Conservation (phyloP, 202 grass and related monocot genomes). For the Digitaria exilis region DNA sequence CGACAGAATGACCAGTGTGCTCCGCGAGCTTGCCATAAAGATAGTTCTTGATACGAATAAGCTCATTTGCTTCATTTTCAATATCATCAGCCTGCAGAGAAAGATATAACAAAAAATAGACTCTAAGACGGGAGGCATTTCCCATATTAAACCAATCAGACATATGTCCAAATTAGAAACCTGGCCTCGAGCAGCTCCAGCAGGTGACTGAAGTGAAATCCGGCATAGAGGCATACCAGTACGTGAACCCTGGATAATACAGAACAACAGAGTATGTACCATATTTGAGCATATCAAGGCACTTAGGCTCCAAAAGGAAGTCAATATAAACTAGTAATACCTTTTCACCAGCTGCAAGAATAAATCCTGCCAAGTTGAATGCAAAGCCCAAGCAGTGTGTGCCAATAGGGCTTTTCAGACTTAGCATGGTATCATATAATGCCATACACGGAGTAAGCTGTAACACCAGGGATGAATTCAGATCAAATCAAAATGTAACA, state of each 20-base stretch:
- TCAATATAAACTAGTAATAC: constrained; percentile 32
- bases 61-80: constrained; percentile 86
- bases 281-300: background rate
- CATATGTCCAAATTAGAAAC: constrained; percentile 44
- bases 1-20: constrained; percentile 80
- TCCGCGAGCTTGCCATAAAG: constrained; percentile 77
- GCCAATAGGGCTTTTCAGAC: constrained; percentile 71
- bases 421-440: constrained; percentile 94
- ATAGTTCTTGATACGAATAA: constrained; percentile 78
- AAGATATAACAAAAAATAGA: background rate
- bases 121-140: background rate
- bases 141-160: background rate
- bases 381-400: constrained; percentile 94
- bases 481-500: constrained; percentile 10
- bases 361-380: constrained; percentile 86
- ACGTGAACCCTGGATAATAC: constrained; percentile 65
- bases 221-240: constrained; percentile 74
- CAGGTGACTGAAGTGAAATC: constrained; percentile 80
- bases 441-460: constrained; percentile 93
- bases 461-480: constrained; percentile 15
- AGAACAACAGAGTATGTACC: constrained; percentile 27
- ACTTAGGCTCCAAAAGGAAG: background rate
- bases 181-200: constrained; percentile 91
- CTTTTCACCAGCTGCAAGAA: constrained; percentile 96
- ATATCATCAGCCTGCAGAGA: constrained; percentile 77